Evolutionary conservation across 768 basidiomycete species (phyloP), one percentile per base, ranked within the genome.

Genomic region (Neoboletus brunneissimus): DNA sequence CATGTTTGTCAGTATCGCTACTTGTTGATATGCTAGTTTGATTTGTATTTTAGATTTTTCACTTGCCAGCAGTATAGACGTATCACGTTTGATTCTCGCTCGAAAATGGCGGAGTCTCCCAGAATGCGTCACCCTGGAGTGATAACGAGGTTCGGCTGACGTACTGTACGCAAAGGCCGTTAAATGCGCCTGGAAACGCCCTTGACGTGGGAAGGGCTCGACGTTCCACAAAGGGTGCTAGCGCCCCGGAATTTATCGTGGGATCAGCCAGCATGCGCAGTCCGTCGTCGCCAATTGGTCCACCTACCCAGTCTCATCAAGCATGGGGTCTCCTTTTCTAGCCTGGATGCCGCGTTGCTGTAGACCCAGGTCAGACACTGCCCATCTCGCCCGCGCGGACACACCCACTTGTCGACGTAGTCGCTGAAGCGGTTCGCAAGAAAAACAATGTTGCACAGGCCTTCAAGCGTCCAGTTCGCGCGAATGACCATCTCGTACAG

Each of bases 401-500:
- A 45, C 6, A 73, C 77, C 56, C 66, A 89, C 89, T 78, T 85
- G 61, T 86, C 85, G 53, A 82, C 70, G 66, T 90, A 91, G 61
- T 87, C 84, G 59, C 73, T 69, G 57, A 91, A 74, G 51, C 73
- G 77, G 72, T 91, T 91, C 53, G 83, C 86, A 57, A 91, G 64
- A 51, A 91, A 74, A 51, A 89, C 63, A 23, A 85, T 64, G 55
- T 73, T 75, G 54, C 74, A 65, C 50, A 89, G 69, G 22, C 72
- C 71, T 29, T 75, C 74, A 29, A 56, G 65, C 45, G 75, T 71
- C 85, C 86, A 87, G 66, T 89, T 89, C 13, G 78, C 77, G 55
- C 78, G 77, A 53, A 91, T 70, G 44, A 89, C 64, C 60, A 73
- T 77, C 66, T 91, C 87, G 68, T 90, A 88, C 27, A 91, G 76